These are phyloP conservation scores for Aspergillus avenaceus DNA, from an alignment of 495 filamentous ascomycete genomes.

Conservation along the genomic window DNA sequence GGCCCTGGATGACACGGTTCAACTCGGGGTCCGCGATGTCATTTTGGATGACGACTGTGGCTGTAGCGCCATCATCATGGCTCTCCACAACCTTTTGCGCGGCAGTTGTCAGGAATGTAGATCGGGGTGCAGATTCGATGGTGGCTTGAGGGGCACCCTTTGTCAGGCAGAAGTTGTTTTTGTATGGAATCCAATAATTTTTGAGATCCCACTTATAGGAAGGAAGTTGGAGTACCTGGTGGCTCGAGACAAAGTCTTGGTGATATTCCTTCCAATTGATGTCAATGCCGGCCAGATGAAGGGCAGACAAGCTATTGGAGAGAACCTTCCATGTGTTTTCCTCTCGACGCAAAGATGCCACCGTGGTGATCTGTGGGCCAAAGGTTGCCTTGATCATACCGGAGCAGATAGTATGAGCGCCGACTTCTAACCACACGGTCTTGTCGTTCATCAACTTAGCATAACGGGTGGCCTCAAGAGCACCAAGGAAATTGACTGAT, in stretches of 20 bases:
- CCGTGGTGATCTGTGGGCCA: constrained; percentile 50
- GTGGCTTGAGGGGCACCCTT: constrained; percentile 26
- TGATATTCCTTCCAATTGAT: constrained; percentile 79
- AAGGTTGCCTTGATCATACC: constrained; percentile 68
- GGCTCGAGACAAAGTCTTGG: constrained; percentile 58
- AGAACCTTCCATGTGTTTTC: constrained; percentile 64
- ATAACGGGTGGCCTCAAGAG: constrained; percentile 48
- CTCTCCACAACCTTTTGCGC: constrained; percentile 53
- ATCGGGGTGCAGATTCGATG: constrained; percentile 26
- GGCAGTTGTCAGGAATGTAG: constrained; percentile 36
- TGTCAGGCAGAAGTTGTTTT: neutral
- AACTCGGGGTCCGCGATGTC: constrained; percentile 61
- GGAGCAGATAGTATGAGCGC: constrained; percentile 64
- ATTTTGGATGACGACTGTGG: constrained; percentile 59
- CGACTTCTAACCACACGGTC: constrained; percentile 58
- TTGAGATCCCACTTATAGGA: constrained; percentile 4
- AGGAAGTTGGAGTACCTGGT: constrained; percentile 21
- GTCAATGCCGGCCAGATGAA: constrained; percentile 63
- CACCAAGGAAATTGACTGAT: constrained; percentile 67
- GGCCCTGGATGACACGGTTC: constrained; percentile 59
- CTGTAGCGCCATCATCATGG: constrained; percentile 48
- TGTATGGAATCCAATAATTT: constrained; percentile 7
- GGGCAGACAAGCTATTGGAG: constrained; percentile 50
- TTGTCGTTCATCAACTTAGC: constrained; percentile 42
- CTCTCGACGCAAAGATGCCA: constrained; percentile 55